Base-by-base conservation (phyloP, 2,329 filamentous ascomycete genomes). In the Dothideomycetes sp. region DNA sequence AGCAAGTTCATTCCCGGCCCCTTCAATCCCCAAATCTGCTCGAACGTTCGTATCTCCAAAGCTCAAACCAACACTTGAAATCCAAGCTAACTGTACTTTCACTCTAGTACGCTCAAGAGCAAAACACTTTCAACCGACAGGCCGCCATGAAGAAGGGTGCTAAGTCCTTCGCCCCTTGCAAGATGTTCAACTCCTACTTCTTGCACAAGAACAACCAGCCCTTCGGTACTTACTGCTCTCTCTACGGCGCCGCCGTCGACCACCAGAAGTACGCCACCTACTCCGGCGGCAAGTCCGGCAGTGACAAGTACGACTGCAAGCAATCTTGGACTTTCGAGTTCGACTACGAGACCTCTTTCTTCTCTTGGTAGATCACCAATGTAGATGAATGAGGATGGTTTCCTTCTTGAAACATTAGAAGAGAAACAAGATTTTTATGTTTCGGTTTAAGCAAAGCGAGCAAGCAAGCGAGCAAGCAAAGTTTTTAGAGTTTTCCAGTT, bases 1-100 rank as follows among this genome's bases (percentile, higher is more conserved):
- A 46, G 45, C 27, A 45, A 51, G 16, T 55, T 50, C 45, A 49
- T 54, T 42, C 42, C 51, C 17, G 53, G 52, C 12, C 47, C 52
- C 9, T 55, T 47, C 34, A 47, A 51, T 39, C 45, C 53, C 5
- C 22, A 24, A 9, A 29, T 53, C 24, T 55, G 53, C 46, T 43
- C 45, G 5, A 44, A 44, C 28, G 12, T n/a, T 15, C 11, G 11
- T 6, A 8, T 30, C 10, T 24, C 33, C n/a, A n/a, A n/a, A n/a
- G n/a, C n/a, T n/a, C n/a, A n/a, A n/a, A n/a, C n/a, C 3, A 41
- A n/a, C 10, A 32, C n/a, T n/a, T n/a, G n/a, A n/a, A n/a, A n/a
- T n/a, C n/a, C n/a, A n/a, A n/a, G 20, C 29, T 15, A n/a, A 28
- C 11, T 23, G 29, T 7, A 24, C 20, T 15, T n/a, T 20, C 13